Percentiles rank a stretch among this genome's conserved stretches.
phyloP scores from a whole-genome alignment of 2,329 filamentous ascomycete species.

The Bipolaris cookei region DNA sequence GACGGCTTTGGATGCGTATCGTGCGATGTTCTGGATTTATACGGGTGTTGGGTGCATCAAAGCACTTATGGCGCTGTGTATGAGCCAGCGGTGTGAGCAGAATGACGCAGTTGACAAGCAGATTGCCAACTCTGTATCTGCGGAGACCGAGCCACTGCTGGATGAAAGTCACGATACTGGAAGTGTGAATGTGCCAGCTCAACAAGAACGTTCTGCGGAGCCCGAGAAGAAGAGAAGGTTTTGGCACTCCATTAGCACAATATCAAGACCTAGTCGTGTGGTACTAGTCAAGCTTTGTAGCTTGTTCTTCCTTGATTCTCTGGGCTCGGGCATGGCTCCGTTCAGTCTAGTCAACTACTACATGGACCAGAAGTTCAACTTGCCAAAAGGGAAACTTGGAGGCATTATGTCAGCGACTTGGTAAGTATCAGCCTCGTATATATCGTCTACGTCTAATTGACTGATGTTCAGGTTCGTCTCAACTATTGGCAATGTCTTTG shows the following conservation, averaged over 20 bases:
- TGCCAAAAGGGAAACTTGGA: conserved; percentile 61
- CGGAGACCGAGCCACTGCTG: conserved; percentile 38
- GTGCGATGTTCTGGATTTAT: conserved; percentile 53
- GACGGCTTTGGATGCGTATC: conserved; percentile 49
- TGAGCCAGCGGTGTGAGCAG: conserved; percentile 51
- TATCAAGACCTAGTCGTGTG: conserved; percentile 62
- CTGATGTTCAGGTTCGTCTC: conserved; percentile 36
- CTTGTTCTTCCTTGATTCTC: conserved; percentile 71
- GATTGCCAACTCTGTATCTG: conserved; percentile 10
- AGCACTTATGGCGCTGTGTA: conserved; percentile 45
- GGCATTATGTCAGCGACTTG: conserved; percentile 59
- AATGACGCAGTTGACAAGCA: conserved; percentile 11
- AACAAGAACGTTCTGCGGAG: conserved; percentile 23
- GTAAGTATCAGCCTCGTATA: conserved; percentile 11
- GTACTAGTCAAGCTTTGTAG: conserved; percentile 68
- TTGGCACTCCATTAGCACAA: conserved; percentile 56
- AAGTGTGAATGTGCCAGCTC: not conserved
- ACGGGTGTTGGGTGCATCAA: conserved; percentile 51
- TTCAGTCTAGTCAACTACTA: conserved; percentile 58
- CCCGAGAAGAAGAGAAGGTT: conserved; percentile 23
- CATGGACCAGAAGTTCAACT: conserved; percentile 63
- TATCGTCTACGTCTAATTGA: not conserved
- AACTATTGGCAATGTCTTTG: conserved; percentile 41
- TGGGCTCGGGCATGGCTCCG: conserved; percentile 72
- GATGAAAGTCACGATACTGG: conserved; percentile 6